Evolutionary conservation across 2,329 filamentous ascomycete genomes (phyloP).

Genomic region (Claviceps sp.): DNA sequence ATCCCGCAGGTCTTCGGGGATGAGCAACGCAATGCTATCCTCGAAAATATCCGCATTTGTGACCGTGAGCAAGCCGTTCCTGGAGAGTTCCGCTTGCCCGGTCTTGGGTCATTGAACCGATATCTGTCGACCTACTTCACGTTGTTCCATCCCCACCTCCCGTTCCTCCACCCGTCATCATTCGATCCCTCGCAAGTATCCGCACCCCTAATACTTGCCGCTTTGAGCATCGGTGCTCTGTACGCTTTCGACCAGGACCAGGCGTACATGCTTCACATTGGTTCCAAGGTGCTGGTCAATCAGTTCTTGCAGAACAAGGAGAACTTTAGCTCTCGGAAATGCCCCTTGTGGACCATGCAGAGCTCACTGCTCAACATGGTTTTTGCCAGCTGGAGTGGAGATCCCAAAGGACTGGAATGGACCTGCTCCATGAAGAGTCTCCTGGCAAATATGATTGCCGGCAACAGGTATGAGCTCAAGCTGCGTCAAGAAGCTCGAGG

Average conservation of each 20-base stretch:
- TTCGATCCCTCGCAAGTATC: slow-evolving; percentile 72
- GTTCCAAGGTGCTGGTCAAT: slow-evolving; percentile 92
- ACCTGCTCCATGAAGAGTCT: slow-evolving; percentile 98
- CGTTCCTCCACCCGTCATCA: slow-evolving; percentile 85
- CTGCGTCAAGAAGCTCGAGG: slow-evolving; percentile 80
- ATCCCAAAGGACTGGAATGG: slow-evolving; percentile 95
- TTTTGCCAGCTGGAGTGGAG: slow-evolving; percentile 97
- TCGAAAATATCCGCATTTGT: slow-evolving; percentile 71
- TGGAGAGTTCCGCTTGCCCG: slow-evolving; percentile 80
- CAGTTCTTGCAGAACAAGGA: slow-evolving; percentile 97
- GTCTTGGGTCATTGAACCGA: slow-evolving; percentile 67
- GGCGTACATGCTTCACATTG: slow-evolving; percentile 93
- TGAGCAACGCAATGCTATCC: slow-evolving; percentile 70
- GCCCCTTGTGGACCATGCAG: slow-evolving; percentile 96
- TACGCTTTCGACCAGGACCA: slow-evolving; percentile 97
- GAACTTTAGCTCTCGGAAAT: slow-evolving; percentile 96
- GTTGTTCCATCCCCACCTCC: slow-evolving; percentile 91
- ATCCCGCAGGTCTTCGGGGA: slow-evolving; percentile 74
- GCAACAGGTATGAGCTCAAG: slow-evolving; percentile 92
- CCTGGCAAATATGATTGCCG: slow-evolving; percentile 95
- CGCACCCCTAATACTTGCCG: slow-evolving; percentile 71
- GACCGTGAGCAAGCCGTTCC: slow-evolving; percentile 74
- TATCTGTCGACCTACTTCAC: slow-evolving; percentile 95
- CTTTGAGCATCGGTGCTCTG: slow-evolving; percentile 86
- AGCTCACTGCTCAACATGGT: slow-evolving; percentile 96